Base-by-base conservation (phyloP, 306 rosid genomes). In the Fragaria ananassa region DNA sequence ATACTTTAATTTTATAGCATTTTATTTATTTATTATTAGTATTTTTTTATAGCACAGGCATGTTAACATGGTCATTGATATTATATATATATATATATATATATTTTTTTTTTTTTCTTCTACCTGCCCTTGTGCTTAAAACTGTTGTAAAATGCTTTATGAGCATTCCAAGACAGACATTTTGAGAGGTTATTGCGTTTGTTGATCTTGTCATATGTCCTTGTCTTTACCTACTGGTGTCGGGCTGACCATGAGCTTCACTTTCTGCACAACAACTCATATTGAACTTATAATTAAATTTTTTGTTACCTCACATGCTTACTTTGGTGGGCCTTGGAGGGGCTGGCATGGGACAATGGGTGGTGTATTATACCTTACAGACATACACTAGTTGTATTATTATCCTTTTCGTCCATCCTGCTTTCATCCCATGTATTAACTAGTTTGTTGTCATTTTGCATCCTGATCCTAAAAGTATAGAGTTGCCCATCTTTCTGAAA, bases 1-100 rank as follows among this genome's bases (percentile, higher is more conserved):
- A 31, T 75, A 10, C 23, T 8, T 71, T 76, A 29, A 39, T 39
- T 6, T 53, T 23, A 47, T 51, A 41, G 34, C 64, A 56, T 72
- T 78, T 77, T 65, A 19, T n/a, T 50, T 44, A 42, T 58, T 77
- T 19, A 39, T 51, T 69, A 5, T 39, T 53, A 5, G 6, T 39
- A 39, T 5, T n/a, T 60, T 68, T 56, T 23, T 53, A 6, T 67
- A 57, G 68, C 39, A 41, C 25, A 58, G 45, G 47, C 56, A 62
- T 62, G 21, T 42, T 15, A 23, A 6, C 10, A 13, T 62, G 1
- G 57, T 21, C 39, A 56, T 72, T n/a, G 31, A 54, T 17, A 60
- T 37, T 37, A n/a, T 27, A 51, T n/a, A 2, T 31, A 31, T 31
- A 31, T 31, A 31, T 31, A 31, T 31, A 2, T 31, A 31, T 31